Evolutionary conservation across 768 basidiomycete species (phyloP).

Genomic region (Auricularia auricula-judae): DNA sequence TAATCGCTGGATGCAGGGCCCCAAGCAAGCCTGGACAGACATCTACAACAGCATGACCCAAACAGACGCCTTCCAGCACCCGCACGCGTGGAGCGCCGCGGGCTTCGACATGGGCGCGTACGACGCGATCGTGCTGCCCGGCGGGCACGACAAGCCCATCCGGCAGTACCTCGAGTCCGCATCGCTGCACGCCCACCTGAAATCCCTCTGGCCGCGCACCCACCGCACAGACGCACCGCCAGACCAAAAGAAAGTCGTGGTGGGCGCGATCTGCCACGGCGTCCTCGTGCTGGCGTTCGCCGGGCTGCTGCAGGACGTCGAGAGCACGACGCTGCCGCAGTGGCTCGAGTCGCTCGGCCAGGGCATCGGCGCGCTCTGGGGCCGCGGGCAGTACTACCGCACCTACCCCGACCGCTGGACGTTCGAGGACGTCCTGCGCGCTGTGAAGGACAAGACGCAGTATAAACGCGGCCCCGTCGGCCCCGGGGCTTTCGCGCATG

Average conservation of each 20-base stretch:
- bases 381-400: slow-evolving; percentile 4
- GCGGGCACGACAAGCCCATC: slow-evolving; percentile 7
- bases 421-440: slow-evolving; percentile 1
- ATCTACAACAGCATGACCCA: not conserved
- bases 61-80: not conserved
- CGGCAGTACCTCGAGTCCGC: slow-evolving; percentile 3
- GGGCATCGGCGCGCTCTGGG: slow-evolving; percentile 1
- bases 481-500: not conserved
- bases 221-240: too few species aligned
- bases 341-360: not conserved
- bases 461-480: not conserved
- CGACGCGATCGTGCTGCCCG: slow-evolving; percentile 6
- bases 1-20: not conserved
- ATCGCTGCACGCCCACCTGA: slow-evolving; percentile 1
- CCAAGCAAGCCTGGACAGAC: slow-evolving; percentile 1
- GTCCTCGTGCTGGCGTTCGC: slow-evolving; percentile 4
- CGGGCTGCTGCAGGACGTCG: slow-evolving; percentile 1
- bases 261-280: slow-evolving; percentile 6
- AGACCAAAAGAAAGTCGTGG: not conserved
- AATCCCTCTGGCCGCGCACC: slow-evolving; percentile 1
- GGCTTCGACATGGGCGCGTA: slow-evolving; percentile 3
- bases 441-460: not conserved
- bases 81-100: slow-evolving; percentile 1
- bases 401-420: slow-evolving; percentile 4
- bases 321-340: slow-evolving; percentile 5